Base-by-base conservation (phyloP, 129 eudicot species). In the Tagetes erecta region DNA sequence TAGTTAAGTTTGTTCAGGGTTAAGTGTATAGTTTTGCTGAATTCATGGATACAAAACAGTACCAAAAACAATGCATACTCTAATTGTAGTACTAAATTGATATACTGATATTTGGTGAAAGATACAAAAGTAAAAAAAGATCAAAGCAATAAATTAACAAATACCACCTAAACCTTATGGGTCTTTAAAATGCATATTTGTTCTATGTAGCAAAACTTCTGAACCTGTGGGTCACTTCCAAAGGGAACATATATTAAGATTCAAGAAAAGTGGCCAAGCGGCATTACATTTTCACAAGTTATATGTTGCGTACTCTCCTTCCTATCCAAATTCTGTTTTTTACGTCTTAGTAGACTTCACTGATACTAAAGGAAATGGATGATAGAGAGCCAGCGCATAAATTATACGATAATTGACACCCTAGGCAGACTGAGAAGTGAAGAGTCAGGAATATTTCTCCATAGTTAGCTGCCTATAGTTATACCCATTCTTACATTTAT, bases 401-500 rank as follows among this genome's bases (percentile, higher is more conserved):
- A 44, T 44, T 39, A 44, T 10, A 6, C 11, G 5, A 37, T 51
- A 12, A 47, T 42, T 56, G 34, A 56, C 66, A 56, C 31, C 67
- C 76, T 34, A 72, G 56, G 50, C 41, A 56, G 27, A 60, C 62
- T 36, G 50, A 49, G 40, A 50, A 74, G 56, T 41, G 14, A 12
- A 58, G 58, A 72, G 13, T 57, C 77, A 59, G 70, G 27, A 13
- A 27, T 9, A 45, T 37, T 73, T 58, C 44, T 60, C 31, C 31
- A 2, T 12, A 12, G 41, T 1, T 8, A 73, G 77, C 57, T 58
- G 45, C 77, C 46, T 33, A 20, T 64, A 37, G 10, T 9, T 35
- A 37, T 50, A 75, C 44, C 6, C 14, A 20, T 45, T 65, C 41
- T 36, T 74, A n/a, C 63, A 56, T 63, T 46, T 74, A n/a, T 62